Evolutionary conservation across 495 filamentous ascomycete species (phyloP).

Genomic region (Aspergillus ostianus): DNA sequence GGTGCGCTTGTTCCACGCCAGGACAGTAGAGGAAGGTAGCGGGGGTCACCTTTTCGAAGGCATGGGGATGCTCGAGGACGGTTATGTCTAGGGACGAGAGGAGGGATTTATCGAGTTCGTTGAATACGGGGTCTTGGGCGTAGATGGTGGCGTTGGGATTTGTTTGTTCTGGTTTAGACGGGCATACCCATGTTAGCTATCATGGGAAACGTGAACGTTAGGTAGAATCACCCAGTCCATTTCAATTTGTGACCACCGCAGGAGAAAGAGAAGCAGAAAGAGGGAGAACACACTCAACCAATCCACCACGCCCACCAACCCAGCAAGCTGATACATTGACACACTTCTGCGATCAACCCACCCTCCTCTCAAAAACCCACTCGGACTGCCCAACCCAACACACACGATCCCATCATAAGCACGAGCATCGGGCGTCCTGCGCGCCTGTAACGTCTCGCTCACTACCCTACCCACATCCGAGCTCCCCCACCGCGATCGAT

Average conservation of each 20-base stretch:
- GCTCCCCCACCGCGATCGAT: slow-evolving; percentile 27
- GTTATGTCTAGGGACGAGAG: slow-evolving; percentile 50
- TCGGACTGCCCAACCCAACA: slow-evolving; percentile 56
- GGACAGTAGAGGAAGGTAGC: slow-evolving; percentile 63
- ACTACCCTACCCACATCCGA: slow-evolving; percentile 31
- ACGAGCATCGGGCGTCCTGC: background rate
- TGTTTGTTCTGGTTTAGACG: slow-evolving; percentile 4
- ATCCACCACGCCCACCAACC: slow-evolving; percentile 53
- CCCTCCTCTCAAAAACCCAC: slow-evolving; percentile 43
- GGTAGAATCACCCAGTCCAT: background rate
- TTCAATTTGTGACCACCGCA: background rate
- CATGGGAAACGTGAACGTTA: background rate
- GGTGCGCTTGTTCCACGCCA: slow-evolving; percentile 41
- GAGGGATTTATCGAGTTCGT: slow-evolving; percentile 56
- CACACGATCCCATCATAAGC: slow-evolving; percentile 38
- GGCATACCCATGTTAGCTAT: background rate
- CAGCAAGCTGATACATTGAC: slow-evolving; percentile 59
- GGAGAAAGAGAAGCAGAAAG: slow-evolving; percentile 4
- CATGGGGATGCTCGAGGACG: slow-evolving; percentile 56
- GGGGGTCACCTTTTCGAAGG: slow-evolving; percentile 50
- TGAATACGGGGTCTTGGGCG: slow-evolving; percentile 74
- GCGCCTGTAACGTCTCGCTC: slow-evolving; percentile 7
- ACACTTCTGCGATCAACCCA: slow-evolving; percentile 46
- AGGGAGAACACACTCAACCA: slow-evolving; percentile 11
- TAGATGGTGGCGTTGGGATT: slow-evolving; percentile 32